Percentiles rank a stretch among this genome's conserved stretches.
These are phyloP conservation scores for Oryza officinalis DNA, from an alignment of 176 grass and related monocot genomes.

Conservation along the genomic window DNA sequence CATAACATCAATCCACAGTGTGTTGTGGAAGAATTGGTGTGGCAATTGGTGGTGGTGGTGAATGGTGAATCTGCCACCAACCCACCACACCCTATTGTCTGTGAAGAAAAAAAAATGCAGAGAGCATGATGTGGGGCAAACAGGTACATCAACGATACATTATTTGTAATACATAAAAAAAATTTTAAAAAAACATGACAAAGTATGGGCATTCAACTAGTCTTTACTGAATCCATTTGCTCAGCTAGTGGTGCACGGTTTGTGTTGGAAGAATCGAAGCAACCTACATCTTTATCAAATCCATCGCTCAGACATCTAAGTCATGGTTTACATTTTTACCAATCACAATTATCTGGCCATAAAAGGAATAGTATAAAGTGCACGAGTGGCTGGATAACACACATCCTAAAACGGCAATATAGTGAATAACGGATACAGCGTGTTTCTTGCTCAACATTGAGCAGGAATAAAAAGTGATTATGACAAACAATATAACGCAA, in stretches of 20 bases:
- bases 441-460: background rate
- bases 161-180: too few species aligned
- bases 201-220: too few species aligned
- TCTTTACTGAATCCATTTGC: constrained; percentile 15
- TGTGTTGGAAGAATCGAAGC: background rate
- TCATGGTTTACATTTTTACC: constrained; percentile 1
- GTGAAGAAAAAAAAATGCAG: too few species aligned
- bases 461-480: background rate
- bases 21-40: background rate
- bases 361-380: background rate
- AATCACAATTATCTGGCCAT: background rate
- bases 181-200: too few species aligned
- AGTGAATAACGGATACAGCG: background rate
- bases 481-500: background rate
- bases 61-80: too few species aligned
- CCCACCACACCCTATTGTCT: too few species aligned
- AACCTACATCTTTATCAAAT: constrained; percentile 3
- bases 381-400: background rate
- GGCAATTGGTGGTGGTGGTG: too few species aligned
- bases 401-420: background rate
- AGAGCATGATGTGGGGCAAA: too few species aligned
- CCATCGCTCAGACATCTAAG: background rate
- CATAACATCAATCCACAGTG: background rate
- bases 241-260: constrained; percentile 1
- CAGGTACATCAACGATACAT: too few species aligned